Base-by-base conservation (phyloP, 225 moss, liverwort and hornwort genomes). In the Straminergon stramineum region DNA sequence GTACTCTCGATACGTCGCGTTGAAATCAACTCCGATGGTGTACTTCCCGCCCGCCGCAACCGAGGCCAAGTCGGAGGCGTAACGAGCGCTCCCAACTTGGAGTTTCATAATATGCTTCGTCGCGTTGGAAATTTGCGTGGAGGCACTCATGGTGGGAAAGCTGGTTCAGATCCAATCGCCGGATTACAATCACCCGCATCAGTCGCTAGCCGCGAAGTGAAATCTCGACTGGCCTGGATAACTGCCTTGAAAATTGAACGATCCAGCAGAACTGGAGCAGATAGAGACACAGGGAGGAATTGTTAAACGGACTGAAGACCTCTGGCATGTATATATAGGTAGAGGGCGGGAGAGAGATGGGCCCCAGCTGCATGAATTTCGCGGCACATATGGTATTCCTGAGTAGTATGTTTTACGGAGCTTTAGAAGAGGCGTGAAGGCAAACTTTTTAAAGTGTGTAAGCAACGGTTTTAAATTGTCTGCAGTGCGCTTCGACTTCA, bases 1-100 rank as follows among this genome's bases (percentile, higher is more conserved):
- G 15, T 93, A 93, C 88, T 94, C 94, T 32, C 75, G 88, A 89
- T 93, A 94, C 5, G 94, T 93, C 34, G 90, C 88, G 88, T 94
- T 91, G 78, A 76, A 67, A 57, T 94, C 89, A 6, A 93, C 92
- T 48, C 19, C 58, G 13, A 94, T 86, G 76, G 34, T 52, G 62
- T 93, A 66, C 51, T 81, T 86, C 75, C n/a, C 78, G 18, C 93
- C 92, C 15, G 87, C 83, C 20, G 41, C 71, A 31, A 94, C 70
- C 23, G 91, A 88, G 6, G 89, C 65, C 81, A 94, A 30, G 16
- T 91, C 84, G 10, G 89, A 89, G 85, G 78, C 75, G 17, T 52
- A 37, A 5, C 55, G 69, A 68, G 69, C n/a, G 75, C 86, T 89
- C 86, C 90, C 91, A 18, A 93, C 90, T 87, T 88, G 90, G 30